Evolutionary conservation across 176 grass and related monocot genomes (phyloP).

Genomic region (Typha latifolia): DNA sequence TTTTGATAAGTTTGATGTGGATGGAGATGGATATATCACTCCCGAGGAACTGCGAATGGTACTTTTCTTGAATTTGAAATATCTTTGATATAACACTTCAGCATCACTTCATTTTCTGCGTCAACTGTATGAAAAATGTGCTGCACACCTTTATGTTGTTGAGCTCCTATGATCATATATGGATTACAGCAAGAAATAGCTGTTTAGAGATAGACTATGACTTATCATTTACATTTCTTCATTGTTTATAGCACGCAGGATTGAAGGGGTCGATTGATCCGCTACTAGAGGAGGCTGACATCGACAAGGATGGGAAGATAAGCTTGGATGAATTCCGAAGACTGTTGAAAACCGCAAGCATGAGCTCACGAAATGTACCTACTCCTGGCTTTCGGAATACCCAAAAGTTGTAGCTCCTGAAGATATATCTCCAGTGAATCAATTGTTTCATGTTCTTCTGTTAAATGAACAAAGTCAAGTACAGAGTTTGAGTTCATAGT

Average conservation of each 20-base stretch:
- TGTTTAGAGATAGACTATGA: too few relatives aligned
- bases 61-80: neutral
- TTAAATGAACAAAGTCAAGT: too few relatives aligned
- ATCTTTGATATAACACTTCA: neutral
- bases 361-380: constrained; percentile 54
- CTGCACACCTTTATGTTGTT: too few relatives aligned
- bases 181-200: too few relatives aligned
- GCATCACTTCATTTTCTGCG: neutral
- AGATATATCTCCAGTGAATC: neutral
- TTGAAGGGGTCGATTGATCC: constrained; percentile 83
- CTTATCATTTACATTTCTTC: neutral
- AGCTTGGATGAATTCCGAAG: constrained; percentile 88
- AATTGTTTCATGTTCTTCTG: neutral
- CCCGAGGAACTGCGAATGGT: constrained; percentile 91
- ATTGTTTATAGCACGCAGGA: constrained; percentile 55
- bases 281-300: constrained; percentile 77
- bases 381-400: constrained; percentile 14
- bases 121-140: too few relatives aligned
- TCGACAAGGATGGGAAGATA: constrained; percentile 95
- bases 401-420: neutral
- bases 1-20: constrained; percentile 87
- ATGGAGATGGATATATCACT: constrained; percentile 89
- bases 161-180: too few relatives aligned
- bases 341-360: constrained; percentile 83
- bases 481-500: too few relatives aligned